Evolutionary conservation across 116 monocot species (phyloP), one percentile per base, ranked within the genome.

Genomic region (Phalaenopsis hybrid): DNA sequence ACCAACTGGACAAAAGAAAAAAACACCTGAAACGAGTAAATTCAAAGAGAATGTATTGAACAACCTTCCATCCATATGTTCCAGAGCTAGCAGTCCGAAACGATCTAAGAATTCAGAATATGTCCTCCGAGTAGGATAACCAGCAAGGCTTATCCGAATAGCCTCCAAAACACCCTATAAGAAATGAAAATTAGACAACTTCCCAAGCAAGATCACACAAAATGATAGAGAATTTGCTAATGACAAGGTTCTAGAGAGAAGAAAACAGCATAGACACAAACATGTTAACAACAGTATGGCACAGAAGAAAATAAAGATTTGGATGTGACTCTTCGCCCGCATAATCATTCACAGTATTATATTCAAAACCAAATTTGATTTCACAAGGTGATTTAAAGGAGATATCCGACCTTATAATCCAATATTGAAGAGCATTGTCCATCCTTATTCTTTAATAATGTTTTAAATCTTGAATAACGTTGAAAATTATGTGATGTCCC

Each of bases 101-200:
- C 97, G 94, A 90, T 97, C 89, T 46, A 94, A 79, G 83, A 97
- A 97, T 81, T 97, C 97, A 37, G 93, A 86, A 74, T 94, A 97
- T 52, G 86, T 89, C 82, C 91, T 97, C 49, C 97, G 85, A 82
- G 94, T 97, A 77, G 94, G 97, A 89, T 94, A 97, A 59, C 97
- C 97, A 59, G 97, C 97, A 85, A 97, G 93, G 81, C 97, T 97
- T 78, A 97, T 97, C 57, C 97, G 87, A 84, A 97, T 88, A 86
- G 97, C 97, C 80, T 97, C 97, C 41, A 94, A 81, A 74, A 97
- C 97, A 85, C 97, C 97, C 97, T 97, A 82, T 15, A 83, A 37
- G 41, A 33, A 72, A 5, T 16, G 37, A 72, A n/a, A 72, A 41
- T 41, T 28, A 72, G 72, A 37, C 37, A 72, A 4, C 21, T 34